Evolutionary conservation across 768 basidiomycete species (phyloP), one percentile per base, ranked within the genome.

Genomic region (Exsudoporus frostii): DNA sequence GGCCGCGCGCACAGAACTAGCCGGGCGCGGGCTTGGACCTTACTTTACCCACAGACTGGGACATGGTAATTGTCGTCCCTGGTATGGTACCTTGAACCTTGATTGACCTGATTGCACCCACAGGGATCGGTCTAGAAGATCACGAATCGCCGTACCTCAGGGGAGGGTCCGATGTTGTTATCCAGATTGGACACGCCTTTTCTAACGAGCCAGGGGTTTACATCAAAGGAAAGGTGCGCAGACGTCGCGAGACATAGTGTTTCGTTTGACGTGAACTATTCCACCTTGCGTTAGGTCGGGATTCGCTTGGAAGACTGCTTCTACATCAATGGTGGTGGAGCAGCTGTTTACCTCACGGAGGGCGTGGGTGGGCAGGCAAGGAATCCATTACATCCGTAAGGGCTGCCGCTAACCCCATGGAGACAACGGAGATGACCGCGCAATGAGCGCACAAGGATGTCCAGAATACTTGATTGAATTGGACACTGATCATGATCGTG

Each of bases 291-390:
- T 61, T 51, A 87, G 85, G 77, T 90, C 25, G 91, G 92, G 2
- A 79, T 93, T 17, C 79, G 91, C 40, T 70, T 95, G 48, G 91
- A 94, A 65, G 92, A 94, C 62, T 93, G 91, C 62, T 86, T 90
- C 63, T 85, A 80, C 60, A 78, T 92, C 51, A 65, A 77, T 50
- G 73, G 77, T 9, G 62, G 70, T n/a, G 87, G 88, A 0, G 59
- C 54, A 1, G 72, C 83, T 0, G 71, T 78, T 29, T 81, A 80
- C 68, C 75, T 92, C 27, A 92, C 88, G 1, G 79, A 71, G 22
- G 79, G 76, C 14, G 80, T 84, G 22, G 88, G 88, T 9, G 86
- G 84, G 7, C 79, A 75, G 24, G 81, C 84, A 7, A 57, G 44
- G 13, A 69, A 66, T 51, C 69, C 71, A 8, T 71, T 75, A 58